A percentile compares a stretch with the other conserved stretches of the same genome.
phyloP scores from a whole-genome alignment of 139 green algal species.

The Klebsormidium nitens region DNA sequence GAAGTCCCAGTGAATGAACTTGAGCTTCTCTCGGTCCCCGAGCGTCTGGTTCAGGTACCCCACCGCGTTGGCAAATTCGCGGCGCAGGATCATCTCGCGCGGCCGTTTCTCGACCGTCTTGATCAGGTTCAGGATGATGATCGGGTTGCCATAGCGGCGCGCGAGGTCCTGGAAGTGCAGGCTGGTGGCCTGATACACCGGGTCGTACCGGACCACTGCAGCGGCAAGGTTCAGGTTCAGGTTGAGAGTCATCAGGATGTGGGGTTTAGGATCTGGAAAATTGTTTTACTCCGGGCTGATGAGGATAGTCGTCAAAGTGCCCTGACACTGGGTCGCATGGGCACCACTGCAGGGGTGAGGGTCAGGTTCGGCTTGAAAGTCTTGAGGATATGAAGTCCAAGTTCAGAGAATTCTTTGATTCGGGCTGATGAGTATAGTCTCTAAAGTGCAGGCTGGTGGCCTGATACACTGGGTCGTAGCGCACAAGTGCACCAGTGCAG shows the following conservation, averaged over 20 bases:
- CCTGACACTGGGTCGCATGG: too few species aligned
- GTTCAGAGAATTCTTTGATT: too few species aligned
- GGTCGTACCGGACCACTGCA: slow-evolving; percentile 43
- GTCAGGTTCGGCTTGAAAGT: too few species aligned
- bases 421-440: too few species aligned
- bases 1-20: slow-evolving; percentile 75
- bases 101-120: slow-evolving; percentile 63
- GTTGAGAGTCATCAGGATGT: too few species aligned
- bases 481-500: slow-evolving; percentile 36
- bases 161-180: slow-evolving; percentile 58
- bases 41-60: slow-evolving; percentile 65
- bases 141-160: slow-evolving; percentile 70
- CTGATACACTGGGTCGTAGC: slow-evolving; percentile 43
- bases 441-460: slow-evolving; percentile 48
- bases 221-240: too few species aligned
- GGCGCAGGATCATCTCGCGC: slow-evolving; percentile 76
- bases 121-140: slow-evolving; percentile 87
- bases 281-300: too few species aligned
- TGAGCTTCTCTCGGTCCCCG: slow-evolving; percentile 23
- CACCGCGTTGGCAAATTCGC: slow-evolving; percentile 70
- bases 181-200: slow-evolving; percentile 38
- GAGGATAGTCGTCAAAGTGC: too few species aligned
- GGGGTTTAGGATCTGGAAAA: too few species aligned
- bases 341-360: too few species aligned
- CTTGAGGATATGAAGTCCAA: too few species aligned